A percentile compares a stretch with the other conserved stretches of the same genome.
These are phyloP conservation scores for Melampsora americana DNA, from an alignment of 1,284 basidiomycete species.

Conservation along the genomic window DNA sequence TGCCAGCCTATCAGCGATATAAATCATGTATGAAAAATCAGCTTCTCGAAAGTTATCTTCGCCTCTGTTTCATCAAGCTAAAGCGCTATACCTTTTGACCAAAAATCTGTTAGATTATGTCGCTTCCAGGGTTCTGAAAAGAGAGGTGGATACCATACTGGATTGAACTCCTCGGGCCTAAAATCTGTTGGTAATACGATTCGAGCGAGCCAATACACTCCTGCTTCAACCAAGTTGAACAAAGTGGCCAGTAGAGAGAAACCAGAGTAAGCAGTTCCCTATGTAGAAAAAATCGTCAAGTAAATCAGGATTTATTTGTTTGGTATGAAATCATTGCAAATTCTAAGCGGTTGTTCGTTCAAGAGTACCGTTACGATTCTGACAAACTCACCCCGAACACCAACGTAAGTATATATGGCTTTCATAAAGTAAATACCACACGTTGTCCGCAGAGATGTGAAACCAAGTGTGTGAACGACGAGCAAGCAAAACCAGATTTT, in stretches of 20 bases:
- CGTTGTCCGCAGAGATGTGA: neutral
- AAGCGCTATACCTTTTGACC: constrained; percentile 1
- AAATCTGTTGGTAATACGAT: neutral
- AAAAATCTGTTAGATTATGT: constrained; percentile 37
- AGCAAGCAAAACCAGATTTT: too few species aligned
- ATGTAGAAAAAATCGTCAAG: neutral
- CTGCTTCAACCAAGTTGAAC: neutral
- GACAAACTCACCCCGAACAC: constrained; percentile 5
- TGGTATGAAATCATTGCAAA: neutral
- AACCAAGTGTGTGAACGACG: neutral
- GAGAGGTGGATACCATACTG: constrained; percentile 25
- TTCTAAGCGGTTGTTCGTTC: too few species aligned
- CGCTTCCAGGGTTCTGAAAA: constrained; percentile 39
- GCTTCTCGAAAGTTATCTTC: too few species aligned
- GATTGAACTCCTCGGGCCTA: constrained; percentile 2
- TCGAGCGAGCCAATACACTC: neutral
- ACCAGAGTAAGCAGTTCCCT: neutral
- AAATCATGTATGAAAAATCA: too few species aligned
- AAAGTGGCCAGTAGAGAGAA: neutral
- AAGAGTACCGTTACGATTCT: too few species aligned
- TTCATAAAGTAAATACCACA: neutral
- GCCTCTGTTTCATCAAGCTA: too few species aligned
- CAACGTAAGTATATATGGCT: neutral
- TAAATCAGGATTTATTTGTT: too few species aligned
- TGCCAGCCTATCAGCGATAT: constrained; percentile 14